Base-by-base conservation (phyloP, 108 stramenopile species). In the Skeletonema potamos region DNA sequence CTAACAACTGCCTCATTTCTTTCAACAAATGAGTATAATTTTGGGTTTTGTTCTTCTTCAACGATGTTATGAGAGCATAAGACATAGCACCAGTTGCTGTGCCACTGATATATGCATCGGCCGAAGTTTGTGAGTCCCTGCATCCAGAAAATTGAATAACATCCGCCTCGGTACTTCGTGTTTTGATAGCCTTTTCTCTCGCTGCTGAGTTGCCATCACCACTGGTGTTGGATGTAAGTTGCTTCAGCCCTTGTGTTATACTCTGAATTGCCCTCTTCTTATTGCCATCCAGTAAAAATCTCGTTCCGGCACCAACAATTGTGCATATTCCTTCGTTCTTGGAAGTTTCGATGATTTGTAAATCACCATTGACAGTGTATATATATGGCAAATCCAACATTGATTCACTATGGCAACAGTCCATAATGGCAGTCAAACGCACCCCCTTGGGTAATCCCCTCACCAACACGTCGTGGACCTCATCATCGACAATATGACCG, bases 371-470 rank as follows among this genome's bases (percentile, higher is more conserved):
- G 22, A 58, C 58, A 20, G 69, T 74, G 39, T 69, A 85, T 17
- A 36, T 28, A 58, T 72, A 82, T 18, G 84, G 84, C 33, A 85
- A 28, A 64, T 85, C 84, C 34, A 85, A 72, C 20, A 77, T 66
- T 7, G 65, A 68, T 36, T 83, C 89, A 27, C 75, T 79, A 58
- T 91, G 89, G 81, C 89, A 91, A 64, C 87, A 91, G 61, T 91
- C 89, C 86, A 89, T 89, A 11, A 87, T 69, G 65, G 82, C 34
- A 0, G 86, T 79, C 27, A 89, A 74, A 15, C 58, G 41, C 39
- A 82, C 83, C 51, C 86, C 87, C 51, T 80, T 83, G 32, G 84
- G 79, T 27, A 90, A 55, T 20, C 82, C 75, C 27, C 61, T 24
- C 3, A 88, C 87, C 46, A 90, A 74, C 41, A 80, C 65, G 43